phyloP scores from a whole-genome alignment of 73 alveolate species.

The Paramecium tetraurelia region DNA sequence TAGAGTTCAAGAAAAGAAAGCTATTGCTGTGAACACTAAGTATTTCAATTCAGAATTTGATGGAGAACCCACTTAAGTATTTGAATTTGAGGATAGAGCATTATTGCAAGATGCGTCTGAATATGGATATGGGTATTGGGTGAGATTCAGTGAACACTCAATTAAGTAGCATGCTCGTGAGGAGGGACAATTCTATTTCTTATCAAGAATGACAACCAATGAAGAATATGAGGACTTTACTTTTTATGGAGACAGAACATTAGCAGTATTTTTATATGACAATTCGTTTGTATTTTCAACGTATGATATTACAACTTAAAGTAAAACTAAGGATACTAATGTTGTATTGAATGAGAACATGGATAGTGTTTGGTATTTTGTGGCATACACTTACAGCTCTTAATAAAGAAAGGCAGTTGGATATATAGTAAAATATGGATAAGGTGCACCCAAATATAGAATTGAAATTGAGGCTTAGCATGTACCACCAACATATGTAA shows the following conservation, averaged over 20 bases:
- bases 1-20: neutral
- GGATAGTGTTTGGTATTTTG: slow-evolving; percentile 2
- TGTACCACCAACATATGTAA: slow-evolving; percentile 24
- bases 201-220: slow-evolving; percentile 1
- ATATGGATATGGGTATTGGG: slow-evolving; percentile 37
- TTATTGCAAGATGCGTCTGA: slow-evolving; percentile 3
- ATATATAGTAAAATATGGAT: neutral
- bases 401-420: neutral
- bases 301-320: neutral
- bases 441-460: neutral
- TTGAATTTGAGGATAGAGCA: neutral
- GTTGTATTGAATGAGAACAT: slow-evolving; percentile 17
- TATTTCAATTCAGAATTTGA: neutral
- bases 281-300: slow-evolving; percentile 26
- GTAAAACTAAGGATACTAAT: neutral
- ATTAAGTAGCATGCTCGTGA: neutral
- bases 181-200: neutral
- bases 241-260: slow-evolving; percentile 11
- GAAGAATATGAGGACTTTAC: slow-evolving; percentile 12
- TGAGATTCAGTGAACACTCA: neutral
- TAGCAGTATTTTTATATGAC: neutral
- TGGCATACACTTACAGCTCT: slow-evolving; percentile 5
- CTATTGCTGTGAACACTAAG: neutral
- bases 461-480: neutral
- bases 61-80: slow-evolving; percentile 17